Conservation (phyloP, 148 eudicot species). For the Rhododendron vialii region DNA sequence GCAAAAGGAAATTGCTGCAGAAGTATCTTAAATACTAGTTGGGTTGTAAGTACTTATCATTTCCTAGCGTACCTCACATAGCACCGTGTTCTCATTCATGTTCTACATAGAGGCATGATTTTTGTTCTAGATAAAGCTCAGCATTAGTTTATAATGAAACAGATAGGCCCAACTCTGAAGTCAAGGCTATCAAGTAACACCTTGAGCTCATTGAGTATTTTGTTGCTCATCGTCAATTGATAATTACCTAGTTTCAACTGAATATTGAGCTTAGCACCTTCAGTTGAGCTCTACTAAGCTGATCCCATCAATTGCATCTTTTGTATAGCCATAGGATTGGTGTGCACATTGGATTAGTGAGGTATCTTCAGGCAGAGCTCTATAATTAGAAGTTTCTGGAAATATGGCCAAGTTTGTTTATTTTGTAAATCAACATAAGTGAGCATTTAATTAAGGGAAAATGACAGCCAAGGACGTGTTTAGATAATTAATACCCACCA, state of each 20-base stretch:
- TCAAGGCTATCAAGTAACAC: not conserved
- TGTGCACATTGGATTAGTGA: not conserved
- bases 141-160: not conserved
- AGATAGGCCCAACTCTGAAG: not conserved
- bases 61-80: not conserved
- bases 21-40: not conserved
- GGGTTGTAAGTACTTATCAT: not conserved
- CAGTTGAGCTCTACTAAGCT: not conserved
- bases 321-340: not conserved
- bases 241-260: not conserved
- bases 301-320: not conserved
- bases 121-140: not conserved
- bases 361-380: not conserved
- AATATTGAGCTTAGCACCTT: not conserved
- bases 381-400: not conserved
- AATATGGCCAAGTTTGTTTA: not conserved
- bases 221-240: not conserved
- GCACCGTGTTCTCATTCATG: not conserved
- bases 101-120: not conserved
- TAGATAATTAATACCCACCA: too few relatives aligned
- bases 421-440: not conserved
- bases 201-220: not conserved
- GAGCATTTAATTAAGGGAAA: not conserved
- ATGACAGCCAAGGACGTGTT: too few relatives aligned
- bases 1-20: not conserved